Conservation (phyloP, 495 filamentous ascomycete genomes). For the Oleoguttula mirabilis region DNA sequence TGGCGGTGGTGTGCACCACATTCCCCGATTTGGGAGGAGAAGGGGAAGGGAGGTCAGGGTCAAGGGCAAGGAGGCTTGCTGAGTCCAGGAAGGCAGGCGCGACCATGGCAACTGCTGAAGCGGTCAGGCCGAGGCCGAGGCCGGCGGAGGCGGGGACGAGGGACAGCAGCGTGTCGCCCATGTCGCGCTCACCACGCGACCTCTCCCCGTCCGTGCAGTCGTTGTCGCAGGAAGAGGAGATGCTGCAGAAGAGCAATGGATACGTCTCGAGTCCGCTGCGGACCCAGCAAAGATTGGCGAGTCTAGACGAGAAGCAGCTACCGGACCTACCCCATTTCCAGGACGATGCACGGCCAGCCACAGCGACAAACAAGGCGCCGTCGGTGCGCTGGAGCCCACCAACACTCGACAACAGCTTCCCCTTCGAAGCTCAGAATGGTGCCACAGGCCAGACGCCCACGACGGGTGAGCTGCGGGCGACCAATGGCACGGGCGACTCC, state of each 20-base stretch:
- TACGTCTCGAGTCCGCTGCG: constrained; percentile 12
- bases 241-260: constrained; percentile 10
- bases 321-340: constrained; percentile 5
- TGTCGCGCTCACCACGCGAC: constrained; percentile 2
- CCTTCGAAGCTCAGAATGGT: constrained; percentile 6
- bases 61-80: too few species aligned
- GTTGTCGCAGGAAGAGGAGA: constrained; percentile 5
- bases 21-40: too few species aligned
- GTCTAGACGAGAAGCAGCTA: constrained; percentile 1
- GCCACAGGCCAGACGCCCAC: constrained; percentile 1
- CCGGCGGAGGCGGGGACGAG: too few species aligned
- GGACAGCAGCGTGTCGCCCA: too few species aligned
- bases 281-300: constrained; percentile 5
- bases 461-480: constrained; percentile 1
- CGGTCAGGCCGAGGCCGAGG: too few species aligned
- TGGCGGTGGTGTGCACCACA: too few species aligned
- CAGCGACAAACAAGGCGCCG: too few species aligned
- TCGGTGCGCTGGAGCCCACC: neutral
- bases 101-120: too few species aligned
- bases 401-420: constrained; percentile 1
- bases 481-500: neutral
- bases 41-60: too few species aligned
- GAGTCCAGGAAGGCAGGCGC: too few species aligned
- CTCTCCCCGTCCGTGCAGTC: neutral
- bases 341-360: too few species aligned